phyloP scores from a whole-genome alignment of 2,329 filamentous ascomycete species.

The Cladophialophora carrionii region DNA sequence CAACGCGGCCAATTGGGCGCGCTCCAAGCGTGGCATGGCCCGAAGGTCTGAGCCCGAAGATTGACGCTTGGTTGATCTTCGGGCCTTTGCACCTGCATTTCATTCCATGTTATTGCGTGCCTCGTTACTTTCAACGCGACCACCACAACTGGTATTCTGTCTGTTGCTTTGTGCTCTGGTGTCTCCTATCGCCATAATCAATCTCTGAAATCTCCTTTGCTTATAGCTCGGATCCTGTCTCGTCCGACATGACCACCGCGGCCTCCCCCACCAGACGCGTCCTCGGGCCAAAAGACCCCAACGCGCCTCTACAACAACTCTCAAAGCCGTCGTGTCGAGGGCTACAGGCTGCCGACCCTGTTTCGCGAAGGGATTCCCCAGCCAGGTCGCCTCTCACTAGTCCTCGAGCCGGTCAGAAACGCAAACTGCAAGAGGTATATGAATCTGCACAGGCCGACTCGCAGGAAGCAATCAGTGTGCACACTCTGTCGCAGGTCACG shows the following conservation, averaged over 20 bases:
- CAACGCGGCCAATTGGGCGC: neutral
- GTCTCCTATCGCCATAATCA: neutral
- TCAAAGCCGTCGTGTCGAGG: conserved; percentile 12
- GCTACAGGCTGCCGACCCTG: conserved; percentile 11
- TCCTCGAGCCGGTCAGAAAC: conserved; percentile 36
- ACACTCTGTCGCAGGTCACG: conserved; percentile 29
- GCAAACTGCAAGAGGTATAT: conserved; percentile 33
- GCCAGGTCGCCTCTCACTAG: conserved; percentile 6
- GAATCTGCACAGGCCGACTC: conserved; percentile 22
- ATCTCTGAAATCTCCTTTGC: neutral
- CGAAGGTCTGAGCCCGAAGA: neutral
- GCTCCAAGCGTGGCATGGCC: neutral
- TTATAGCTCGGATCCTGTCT: neutral
- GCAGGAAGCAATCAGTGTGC: conserved; percentile 16
- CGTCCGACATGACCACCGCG: neutral
- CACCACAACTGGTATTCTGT: neutral
- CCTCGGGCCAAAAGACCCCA: conserved; percentile 37
- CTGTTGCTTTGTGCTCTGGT: neutral
- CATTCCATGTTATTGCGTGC: neutral
- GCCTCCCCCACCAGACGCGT: conserved; percentile 35
- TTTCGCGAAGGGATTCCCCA: conserved; percentile 9
- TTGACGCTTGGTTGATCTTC: conserved; percentile 1
- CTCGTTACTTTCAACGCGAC: neutral
- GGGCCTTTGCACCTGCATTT: neutral
- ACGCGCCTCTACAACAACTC: conserved; percentile 31